Base-by-base conservation (phyloP, 352 stramenopile genomes). In the Aphanomyces invadans region DNA sequence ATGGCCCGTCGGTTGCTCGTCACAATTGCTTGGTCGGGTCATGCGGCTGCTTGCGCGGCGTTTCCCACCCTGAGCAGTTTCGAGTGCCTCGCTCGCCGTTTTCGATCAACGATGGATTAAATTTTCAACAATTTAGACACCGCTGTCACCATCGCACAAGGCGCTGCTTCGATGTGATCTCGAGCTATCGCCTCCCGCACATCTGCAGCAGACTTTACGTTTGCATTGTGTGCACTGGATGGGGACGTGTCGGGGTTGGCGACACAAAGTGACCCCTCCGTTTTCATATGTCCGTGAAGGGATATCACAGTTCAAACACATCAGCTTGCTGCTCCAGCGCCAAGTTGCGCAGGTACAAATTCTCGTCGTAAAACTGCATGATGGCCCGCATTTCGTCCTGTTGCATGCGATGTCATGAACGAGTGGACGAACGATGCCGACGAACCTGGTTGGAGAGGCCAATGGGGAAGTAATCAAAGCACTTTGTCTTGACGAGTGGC, bases 241-340 rank as follows among this genome's bases (percentile, higher is more conserved):
- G n/a, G n/a, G n/a, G n/a, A n/a, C n/a, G n/a, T n/a, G n/a, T n/a
- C n/a, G n/a, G n/a, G n/a, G n/a, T n/a, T n/a, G n/a, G n/a, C n/a
- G n/a, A n/a, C n/a, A n/a, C n/a, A 42, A 42, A 15, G 15, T 42
- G 36, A 7, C 36, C 15, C 36, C 36, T 15, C 7, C 15, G 36
- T 7, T 15, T 7, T 42, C 15, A 7, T 7, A 15, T 42, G 15
- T 42, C 7, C 7, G 36, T 42, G 36, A 7, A 25, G 19, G 9
- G 36, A 57, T 7, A 44, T 39, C 57, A 45, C 2, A 67, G 10
- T 45, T 67, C 46, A 23, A 67, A 19, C 7, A 67, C 28, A 45
- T 67, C 60, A 4, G 45, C 46, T 39, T 67, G 60, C 9, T 51
- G 33, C 60, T 67, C 60, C 17, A 67, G 36, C 7, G 60, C 60